Evolutionary conservation across 768 basidiomycete genomes (phyloP), one percentile per base, ranked within the genome.

Genomic region (Tulasnella sp.): DNA sequence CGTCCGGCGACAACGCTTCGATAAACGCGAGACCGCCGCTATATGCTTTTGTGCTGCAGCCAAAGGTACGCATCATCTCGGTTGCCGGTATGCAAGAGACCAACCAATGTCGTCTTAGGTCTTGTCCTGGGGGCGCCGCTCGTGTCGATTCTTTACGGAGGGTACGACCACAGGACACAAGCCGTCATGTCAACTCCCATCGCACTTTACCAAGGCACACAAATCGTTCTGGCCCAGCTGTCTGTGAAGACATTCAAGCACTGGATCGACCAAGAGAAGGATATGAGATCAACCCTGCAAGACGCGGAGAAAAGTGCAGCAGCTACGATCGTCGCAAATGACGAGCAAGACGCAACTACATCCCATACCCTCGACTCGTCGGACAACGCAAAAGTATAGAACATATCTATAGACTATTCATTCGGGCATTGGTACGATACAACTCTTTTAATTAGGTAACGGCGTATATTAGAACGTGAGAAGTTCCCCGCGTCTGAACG

Each of bases 11-110:
- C 12, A 50, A 6, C 52, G 63, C 32, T 65, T 67, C 52, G 58
- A 48, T n/a, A 67, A 67, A 51, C 36, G 41, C 29, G 66, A 65
- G 46, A 61, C 66, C 11, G 64, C 65, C 7, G 65, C 67, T 8
- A 64, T 66, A 8, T 67, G 67, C 45, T 67, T 66, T 54, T 67
- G 67, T 49, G 65, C 65, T 15, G 65, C 65, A 4, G 67, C 67
- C 21, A 67, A 67, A 51, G 65, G 65, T 43, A 49, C 29, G 57
- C 40, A 19, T 17, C 11, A 51, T 9, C 32, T 41, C 15, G 15
- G 27, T 37, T 14, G 21, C 15, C 9, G 31, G 9, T 9, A 32
- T 51, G 14, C 27, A 49, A 36, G 8, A 23, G 21, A 19, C 14
- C 32, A 5, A 50, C 21, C 15, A 32, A 35, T 32, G 25, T 7